Percentiles rank a stretch among this genome's conserved stretches.
Evolutionary conservation across 106 monocot genomes (phyloP).

Genomic region (Amphibolis antarctica): DNA sequence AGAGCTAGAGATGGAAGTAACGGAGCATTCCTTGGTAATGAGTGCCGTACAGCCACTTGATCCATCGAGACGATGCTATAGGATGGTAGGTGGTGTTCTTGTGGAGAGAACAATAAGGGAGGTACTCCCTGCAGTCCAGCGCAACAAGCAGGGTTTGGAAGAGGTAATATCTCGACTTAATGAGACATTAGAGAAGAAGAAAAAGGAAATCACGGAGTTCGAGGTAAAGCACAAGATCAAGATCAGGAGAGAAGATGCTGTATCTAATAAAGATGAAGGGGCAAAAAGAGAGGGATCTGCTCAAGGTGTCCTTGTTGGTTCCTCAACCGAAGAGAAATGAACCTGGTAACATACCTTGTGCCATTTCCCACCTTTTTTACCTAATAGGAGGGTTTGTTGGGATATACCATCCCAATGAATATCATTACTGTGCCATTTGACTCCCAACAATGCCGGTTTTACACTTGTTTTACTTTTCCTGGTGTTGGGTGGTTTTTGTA

Average conservation of each 20-base stretch:
- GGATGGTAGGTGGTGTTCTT: conserved; percentile 86
- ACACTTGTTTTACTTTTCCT: too few species aligned
- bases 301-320: conserved; percentile 87
- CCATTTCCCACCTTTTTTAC: too few species aligned
- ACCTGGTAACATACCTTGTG: background rate
- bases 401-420: too few species aligned
- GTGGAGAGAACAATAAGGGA: conserved; percentile 84
- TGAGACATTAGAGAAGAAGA: conserved; percentile 88
- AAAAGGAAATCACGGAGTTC: conserved; percentile 78
- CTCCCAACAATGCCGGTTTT: too few species aligned
- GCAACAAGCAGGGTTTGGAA: conserved; percentile 83
- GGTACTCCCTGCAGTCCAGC: conserved; percentile 76
- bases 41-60: conserved; percentile 76
- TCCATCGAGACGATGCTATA: conserved; percentile 69
- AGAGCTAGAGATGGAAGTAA: conserved; percentile 87
- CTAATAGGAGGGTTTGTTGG: too few species aligned
- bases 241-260: conserved; percentile 44
- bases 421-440: too few species aligned
- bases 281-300: conserved; percentile 57
- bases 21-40: conserved; percentile 80
- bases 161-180: conserved; percentile 73
- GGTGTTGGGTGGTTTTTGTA: too few species aligned
- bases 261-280: conserved; percentile 32
- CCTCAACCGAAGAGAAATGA: conserved; percentile 1
- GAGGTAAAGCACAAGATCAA: conserved; percentile 95